Conservation (phyloP, 768 basidiomycete genomes). For the Termitomyces sp. region DNA sequence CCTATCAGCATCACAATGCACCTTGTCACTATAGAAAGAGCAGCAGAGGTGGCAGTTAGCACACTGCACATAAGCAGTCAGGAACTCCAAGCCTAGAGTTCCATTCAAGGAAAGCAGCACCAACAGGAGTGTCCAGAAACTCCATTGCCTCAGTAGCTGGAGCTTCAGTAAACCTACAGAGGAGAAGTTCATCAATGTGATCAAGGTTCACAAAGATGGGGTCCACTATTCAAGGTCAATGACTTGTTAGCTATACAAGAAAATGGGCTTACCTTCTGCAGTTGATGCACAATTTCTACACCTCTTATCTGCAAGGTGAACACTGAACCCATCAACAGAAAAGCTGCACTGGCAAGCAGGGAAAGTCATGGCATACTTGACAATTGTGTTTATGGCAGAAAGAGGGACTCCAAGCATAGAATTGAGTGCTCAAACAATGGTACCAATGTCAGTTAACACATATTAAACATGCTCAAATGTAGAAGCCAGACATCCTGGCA, state of each 20-base stretch:
- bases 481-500: background rate
- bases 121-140: background rate
- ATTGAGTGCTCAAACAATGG: background rate
- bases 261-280: background rate
- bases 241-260: no score
- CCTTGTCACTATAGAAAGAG: background rate
- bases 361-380: background rate
- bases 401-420: background rate
- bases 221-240: background rate
- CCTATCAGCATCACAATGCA: background rate
- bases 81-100: background rate
- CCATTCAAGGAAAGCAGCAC: background rate
- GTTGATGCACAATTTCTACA: background rate
- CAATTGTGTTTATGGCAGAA: background rate
- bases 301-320: background rate
- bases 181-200: background rate
- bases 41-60: background rate
- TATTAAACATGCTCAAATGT: background rate
- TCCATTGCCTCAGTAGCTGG: background rate
- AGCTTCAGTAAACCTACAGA: background rate
- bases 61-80: background rate
- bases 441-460: background rate
- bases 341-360: slow-evolving; percentile 1
- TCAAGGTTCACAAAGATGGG: background rate
- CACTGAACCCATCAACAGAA: slow-evolving; percentile 5